A percentile compares a stretch with the other conserved stretches of the same genome.
phyloP scores from a whole-genome alignment of 768 basidiomycete genomes.

The Solioccasus polychromus region DNA sequence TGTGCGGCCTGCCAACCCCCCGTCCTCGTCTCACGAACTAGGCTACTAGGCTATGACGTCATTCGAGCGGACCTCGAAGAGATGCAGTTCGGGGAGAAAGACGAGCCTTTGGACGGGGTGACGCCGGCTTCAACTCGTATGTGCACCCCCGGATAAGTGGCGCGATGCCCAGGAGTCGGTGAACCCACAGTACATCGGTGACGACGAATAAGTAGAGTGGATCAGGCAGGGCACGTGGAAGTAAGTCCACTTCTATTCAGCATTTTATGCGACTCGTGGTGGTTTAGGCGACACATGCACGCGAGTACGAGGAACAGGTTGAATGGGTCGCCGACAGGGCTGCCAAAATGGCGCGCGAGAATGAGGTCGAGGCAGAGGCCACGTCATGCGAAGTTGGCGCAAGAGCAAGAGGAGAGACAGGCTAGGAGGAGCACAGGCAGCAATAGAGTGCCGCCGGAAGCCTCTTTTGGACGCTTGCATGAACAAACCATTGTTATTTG shows the following conservation, averaged over 20 bases:
- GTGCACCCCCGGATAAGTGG: conserved; percentile 76
- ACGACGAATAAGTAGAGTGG: conserved; percentile 89
- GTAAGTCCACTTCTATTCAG: conserved; percentile 35
- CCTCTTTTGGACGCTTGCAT: conserved; percentile 36
- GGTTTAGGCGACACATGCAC: conserved; percentile 61
- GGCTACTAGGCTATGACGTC: conserved; percentile 45
- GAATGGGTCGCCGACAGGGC: conserved; percentile 51
- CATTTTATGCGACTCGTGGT: background rate
- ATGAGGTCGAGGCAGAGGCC: conserved; percentile 54
- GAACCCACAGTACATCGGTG: conserved; percentile 60
- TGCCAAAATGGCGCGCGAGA: conserved; percentile 52
- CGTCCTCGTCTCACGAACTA: conserved; percentile 29
- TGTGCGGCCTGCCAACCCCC: conserved; percentile 26
- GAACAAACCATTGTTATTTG: conserved; percentile 31
- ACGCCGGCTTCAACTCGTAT: conserved; percentile 64
- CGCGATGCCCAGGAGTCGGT: conserved; percentile 39
- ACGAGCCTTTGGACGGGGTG: conserved; percentile 64
- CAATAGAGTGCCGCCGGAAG: conserved; percentile 61
- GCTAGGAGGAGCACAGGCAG: conserved; percentile 45
- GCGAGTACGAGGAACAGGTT: conserved; percentile 61
- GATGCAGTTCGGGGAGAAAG: conserved; percentile 66
- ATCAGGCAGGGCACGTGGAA: conserved; percentile 83
- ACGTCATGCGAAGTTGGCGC: conserved; percentile 47
- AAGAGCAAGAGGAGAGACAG: conserved; percentile 49
- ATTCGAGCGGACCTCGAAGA: conserved; percentile 60